Evolutionary conservation across 1,139 yeast species (phyloP).

Genomic region (Kodamaea alishanica): DNA sequence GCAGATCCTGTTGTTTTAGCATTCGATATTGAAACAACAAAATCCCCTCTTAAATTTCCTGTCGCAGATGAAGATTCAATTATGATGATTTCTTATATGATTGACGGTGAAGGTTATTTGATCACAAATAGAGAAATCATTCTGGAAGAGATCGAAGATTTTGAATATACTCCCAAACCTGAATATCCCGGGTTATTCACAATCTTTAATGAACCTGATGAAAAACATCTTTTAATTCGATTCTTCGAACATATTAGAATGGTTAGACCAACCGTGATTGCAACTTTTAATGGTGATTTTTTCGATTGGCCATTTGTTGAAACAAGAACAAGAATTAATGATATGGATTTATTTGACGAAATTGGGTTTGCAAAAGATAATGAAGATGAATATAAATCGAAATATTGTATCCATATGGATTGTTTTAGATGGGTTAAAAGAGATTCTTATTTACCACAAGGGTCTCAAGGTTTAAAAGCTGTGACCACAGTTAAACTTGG

Average conservation of each 20-base stretch:
- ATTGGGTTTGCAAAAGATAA: conserved; percentile 89
- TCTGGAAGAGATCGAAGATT: conserved; percentile 91
- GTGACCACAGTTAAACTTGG: conserved; percentile 96
- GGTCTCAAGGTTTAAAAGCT: conserved; percentile 97
- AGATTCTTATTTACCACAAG: conserved; percentile 96
- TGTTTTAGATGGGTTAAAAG: conserved; percentile 99
- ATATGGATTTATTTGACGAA: conserved; percentile 84
- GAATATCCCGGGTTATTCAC: conserved; percentile 91
- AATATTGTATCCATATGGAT: conserved; percentile 95
- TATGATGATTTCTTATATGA: conserved; percentile 99
- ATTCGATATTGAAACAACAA: conserved; percentile 96
- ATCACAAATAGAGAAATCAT: conserved; percentile 94
- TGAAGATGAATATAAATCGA: conserved; percentile 91
- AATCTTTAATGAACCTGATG: conserved; percentile 86
- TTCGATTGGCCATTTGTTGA: conserved; percentile 99
- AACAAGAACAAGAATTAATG: conserved; percentile 77
- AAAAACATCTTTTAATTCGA: conserved; percentile 64
- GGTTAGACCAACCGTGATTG: conserved; percentile 87
- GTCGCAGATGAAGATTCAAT: conserved; percentile 89
- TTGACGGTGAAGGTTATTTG: conserved; percentile 92
- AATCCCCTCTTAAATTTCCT: conserved; percentile 94
- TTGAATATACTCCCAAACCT: conserved; percentile 95
- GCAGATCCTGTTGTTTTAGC: conserved; percentile 98
- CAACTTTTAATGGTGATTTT: conserved; percentile 97
- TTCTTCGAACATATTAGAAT: conserved; percentile 92